Evolutionary conservation across 768 basidiomycete genomes (phyloP), one percentile per base, ranked within the genome.

Genomic region (Agaricus sinodeliciosus): DNA sequence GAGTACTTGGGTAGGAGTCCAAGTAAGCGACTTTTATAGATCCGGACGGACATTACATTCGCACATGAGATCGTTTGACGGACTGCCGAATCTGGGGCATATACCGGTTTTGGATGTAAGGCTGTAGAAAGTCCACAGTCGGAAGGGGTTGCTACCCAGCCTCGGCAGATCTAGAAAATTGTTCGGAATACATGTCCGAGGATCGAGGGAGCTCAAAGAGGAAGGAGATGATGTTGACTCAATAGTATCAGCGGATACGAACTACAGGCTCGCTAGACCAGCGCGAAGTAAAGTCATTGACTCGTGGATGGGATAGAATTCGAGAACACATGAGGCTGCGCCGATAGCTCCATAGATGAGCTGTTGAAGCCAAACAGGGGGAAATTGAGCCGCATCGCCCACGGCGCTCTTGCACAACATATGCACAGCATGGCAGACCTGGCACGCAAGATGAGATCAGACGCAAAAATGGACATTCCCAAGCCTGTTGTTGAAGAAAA

Each of bases 121-220:
- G 55, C 55, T 57, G 55, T 57, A 58, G 57, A 59, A 59, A 51
- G 57, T 43, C 48, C 51, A 59, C 57, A 57, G 44, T 58, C 44
- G 57, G 55, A 13, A 12, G 40, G 41, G 27, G 52, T 48, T 43
- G 45, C 45, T 54, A 41, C 51, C 44, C 51, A 54, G 52, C 52
- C 52, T 47, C 52, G 47, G 37, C 37, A 39, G 43, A 42, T 53
- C 45, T 46, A 34, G 45, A 53, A 53, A 27, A 22, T 28, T 37
- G 51, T 35, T 37, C 43, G 43, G 51, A 43, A 37, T 28, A n/a
- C n/a, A 26, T 42, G 45, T 48, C 52, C 52, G 46, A 42, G 52
- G 31, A 47, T 27, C 39, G 8, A 43, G 47, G 52, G 45, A 34
- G 40, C 45, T 34, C 19, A 48, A 54, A 54, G 46, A 31, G 46